Evolutionary conservation across 192 early-diverging fungal species (phyloP).

Genomic region (Coemansia aciculifera): DNA sequence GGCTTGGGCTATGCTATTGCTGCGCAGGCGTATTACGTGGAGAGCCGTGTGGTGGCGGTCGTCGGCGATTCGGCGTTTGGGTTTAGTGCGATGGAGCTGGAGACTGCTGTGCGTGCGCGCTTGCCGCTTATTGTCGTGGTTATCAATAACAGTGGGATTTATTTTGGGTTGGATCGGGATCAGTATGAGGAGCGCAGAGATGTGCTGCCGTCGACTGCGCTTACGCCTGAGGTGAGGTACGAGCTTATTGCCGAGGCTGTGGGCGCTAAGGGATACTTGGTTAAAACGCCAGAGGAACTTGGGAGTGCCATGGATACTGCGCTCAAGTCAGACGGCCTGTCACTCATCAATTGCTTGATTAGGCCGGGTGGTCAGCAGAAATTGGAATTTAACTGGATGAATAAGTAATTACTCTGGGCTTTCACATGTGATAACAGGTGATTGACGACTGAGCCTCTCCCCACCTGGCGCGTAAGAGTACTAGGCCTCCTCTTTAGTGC

Average conservation of each 20-base stretch:
- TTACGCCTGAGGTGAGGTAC: constrained; percentile 66
- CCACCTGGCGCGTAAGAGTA: not conserved
- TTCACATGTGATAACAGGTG: not conserved
- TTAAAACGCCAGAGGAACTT: constrained; percentile 60
- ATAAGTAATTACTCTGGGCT: not conserved
- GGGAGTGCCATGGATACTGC: constrained; percentile 53
- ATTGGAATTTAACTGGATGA: constrained; percentile 58
- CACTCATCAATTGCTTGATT: constrained; percentile 70
- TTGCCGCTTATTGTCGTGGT: constrained; percentile 71
- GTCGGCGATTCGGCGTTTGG: constrained; percentile 81
- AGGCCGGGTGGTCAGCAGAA: constrained; percentile 63
- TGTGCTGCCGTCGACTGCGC: constrained; percentile 62
- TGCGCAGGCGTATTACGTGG: constrained; percentile 59
- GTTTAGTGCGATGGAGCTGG: constrained; percentile 77
- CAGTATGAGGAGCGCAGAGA: constrained; percentile 49
- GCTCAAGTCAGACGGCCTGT: constrained; percentile 48
- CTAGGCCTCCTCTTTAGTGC: not conserved
- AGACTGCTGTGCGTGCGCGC: constrained; percentile 64
- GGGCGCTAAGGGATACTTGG: constrained; percentile 63
- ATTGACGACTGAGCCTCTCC: not conserved
- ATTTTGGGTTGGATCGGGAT: constrained; percentile 61
- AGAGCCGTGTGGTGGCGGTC: constrained; percentile 61
- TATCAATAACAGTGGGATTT: constrained; percentile 80
- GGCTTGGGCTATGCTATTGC: constrained; percentile 73
- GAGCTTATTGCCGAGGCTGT: constrained; percentile 68